These are phyloP conservation scores for Phytophthora cactorum DNA, from an alignment of 352 stramenopile species.

Conservation along the genomic window DNA sequence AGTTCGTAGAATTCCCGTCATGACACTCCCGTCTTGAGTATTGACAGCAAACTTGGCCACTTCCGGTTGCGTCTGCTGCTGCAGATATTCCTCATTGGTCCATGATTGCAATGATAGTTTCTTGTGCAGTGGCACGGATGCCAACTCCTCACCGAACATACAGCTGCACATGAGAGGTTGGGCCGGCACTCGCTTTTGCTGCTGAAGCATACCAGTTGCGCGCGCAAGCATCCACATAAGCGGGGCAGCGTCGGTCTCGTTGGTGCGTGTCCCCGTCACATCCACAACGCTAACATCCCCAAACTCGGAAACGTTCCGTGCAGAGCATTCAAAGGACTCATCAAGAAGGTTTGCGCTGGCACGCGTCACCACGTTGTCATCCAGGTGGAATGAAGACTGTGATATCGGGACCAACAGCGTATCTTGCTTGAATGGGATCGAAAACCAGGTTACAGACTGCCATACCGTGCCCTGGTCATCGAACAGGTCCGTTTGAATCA, in stretches of 20 bases:
- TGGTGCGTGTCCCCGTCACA: conserved; percentile 1
- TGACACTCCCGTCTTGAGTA: conserved; percentile 1
- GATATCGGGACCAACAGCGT: conserved; percentile 4
- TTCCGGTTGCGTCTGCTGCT: conserved; percentile 11
- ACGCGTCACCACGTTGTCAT: not conserved
- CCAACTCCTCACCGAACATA: conserved; percentile 7
- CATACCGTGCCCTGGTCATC: conserved; percentile 11
- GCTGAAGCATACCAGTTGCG: conserved; percentile 7
- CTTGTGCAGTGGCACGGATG: not conserved
- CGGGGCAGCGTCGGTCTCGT: conserved; percentile 1
- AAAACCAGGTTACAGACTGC: conserved; percentile 15
- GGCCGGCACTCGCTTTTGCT: conserved; percentile 11
- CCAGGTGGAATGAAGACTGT: conserved; percentile 13
- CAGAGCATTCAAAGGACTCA: conserved; percentile 10
- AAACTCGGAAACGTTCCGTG: conserved; percentile 4
- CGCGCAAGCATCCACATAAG: conserved; percentile 8
- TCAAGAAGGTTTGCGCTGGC: conserved; percentile 2
- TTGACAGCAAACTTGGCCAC: conserved; percentile 2
- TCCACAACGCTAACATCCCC: conserved; percentile 12
- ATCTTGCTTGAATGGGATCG: conserved; percentile 11
- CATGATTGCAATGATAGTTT: conserved; percentile 5
- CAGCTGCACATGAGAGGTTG: conserved; percentile 12
- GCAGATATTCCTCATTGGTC: conserved; percentile 5
- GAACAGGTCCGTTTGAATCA: conserved; percentile 13
- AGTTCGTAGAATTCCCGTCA: conserved; percentile 12